phyloP scores from a whole-genome alignment of 805 yeast species.

The Myxozyma udenii region DNA sequence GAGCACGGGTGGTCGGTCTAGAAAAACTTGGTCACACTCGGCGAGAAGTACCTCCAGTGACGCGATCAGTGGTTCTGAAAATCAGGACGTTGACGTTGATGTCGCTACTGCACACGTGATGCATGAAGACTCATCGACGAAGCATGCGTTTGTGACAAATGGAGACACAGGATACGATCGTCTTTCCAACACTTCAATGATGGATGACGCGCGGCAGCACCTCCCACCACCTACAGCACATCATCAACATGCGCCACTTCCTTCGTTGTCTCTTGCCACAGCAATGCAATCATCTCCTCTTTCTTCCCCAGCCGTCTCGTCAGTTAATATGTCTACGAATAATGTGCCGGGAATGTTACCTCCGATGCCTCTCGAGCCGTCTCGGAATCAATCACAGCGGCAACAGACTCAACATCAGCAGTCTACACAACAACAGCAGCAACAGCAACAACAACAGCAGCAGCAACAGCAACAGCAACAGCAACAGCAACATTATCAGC shows the following conservation, averaged over 20 bases:
- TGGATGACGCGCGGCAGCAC: too few relatives aligned
- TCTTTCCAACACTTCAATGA: too few relatives aligned
- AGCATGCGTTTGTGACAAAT: too few relatives aligned
- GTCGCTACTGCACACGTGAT: constrained; percentile 41
- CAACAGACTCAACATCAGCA: constrained; percentile 8
- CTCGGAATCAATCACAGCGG: constrained; percentile 20
- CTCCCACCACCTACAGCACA: too few relatives aligned
- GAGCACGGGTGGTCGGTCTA: neutral
- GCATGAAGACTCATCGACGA: too few relatives aligned
- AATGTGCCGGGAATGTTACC: constrained; percentile 1
- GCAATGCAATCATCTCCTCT: neutral
- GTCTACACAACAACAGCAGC: neutral
- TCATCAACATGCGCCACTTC: too few relatives aligned
- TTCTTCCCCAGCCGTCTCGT: neutral
- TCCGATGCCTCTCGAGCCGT: neutral
- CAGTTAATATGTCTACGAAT: neutral
- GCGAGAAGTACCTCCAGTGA: neutral
- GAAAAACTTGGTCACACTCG: neutral
- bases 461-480: constrained; percentile 8
- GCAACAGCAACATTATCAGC: neutral
- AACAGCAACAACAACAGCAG: neutral
- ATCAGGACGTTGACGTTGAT: constrained; percentile 40
- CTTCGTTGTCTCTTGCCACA: neutral
- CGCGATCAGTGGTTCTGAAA: neutral
- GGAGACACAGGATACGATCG: too few relatives aligned